These are phyloP conservation scores for Clarireedia monteithiana DNA, from an alignment of 2,329 filamentous ascomycete species.

Conservation along the genomic window DNA sequence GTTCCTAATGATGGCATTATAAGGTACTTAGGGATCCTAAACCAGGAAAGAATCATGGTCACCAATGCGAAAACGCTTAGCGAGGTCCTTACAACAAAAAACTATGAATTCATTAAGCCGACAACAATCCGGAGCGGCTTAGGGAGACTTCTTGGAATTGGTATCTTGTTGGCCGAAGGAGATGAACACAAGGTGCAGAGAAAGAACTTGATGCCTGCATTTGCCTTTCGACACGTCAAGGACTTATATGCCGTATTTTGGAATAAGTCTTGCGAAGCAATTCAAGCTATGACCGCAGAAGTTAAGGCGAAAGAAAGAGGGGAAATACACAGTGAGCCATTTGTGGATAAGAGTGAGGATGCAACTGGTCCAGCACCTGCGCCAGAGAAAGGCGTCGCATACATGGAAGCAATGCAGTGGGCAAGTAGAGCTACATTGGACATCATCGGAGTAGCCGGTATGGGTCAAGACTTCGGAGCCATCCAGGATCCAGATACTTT, in stretches of 20 bases:
- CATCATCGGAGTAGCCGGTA: conserved; percentile 65
- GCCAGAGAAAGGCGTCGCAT: conserved; percentile 27
- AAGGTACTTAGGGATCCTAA: conserved; percentile 55
- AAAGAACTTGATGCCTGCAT: conserved; percentile 73
- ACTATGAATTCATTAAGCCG: conserved; percentile 65
- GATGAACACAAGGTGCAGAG: conserved; percentile 80
- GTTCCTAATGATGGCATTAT: conserved; percentile 63
- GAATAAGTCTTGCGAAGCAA: conserved; percentile 64
- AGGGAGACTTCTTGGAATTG: conserved; percentile 58
- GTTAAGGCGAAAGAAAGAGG: conserved; percentile 32
- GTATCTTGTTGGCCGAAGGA: conserved; percentile 77
- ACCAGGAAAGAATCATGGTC: conserved; percentile 54
- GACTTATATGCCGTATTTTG: conserved; percentile 80
- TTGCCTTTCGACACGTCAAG: conserved; percentile 80
- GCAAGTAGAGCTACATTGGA: conserved; percentile 63
- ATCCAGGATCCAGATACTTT: conserved; percentile 52
- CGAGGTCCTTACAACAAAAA: conserved; percentile 61
- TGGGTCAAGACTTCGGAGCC: conserved; percentile 64
- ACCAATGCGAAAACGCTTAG: conserved; percentile 57
- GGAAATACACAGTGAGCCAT: conserved; percentile 35
- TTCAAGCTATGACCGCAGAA: conserved; percentile 49
- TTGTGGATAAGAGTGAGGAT: conserved; percentile 6
- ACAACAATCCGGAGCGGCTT: conserved; percentile 44
- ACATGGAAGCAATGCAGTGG: conserved; percentile 55
- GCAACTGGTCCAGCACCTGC: background rate